Conservation (phyloP, 306 rosid genomes). For the Prinsepia uniflora region DNA sequence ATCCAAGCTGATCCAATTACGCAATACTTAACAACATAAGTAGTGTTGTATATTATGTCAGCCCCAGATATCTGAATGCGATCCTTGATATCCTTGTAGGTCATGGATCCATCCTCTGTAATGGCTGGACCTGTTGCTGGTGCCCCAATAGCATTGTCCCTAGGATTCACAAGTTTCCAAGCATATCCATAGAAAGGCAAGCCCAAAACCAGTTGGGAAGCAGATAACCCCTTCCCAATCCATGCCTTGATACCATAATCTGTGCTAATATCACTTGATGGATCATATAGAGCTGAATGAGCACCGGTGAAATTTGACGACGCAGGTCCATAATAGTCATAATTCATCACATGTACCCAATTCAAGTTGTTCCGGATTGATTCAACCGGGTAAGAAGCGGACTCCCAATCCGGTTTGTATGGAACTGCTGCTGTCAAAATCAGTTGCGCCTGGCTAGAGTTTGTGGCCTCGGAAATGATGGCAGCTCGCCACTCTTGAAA, state of each 20-base stretch:
- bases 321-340: slow-evolving; percentile 27
- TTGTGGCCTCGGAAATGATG: slow-evolving; percentile 31
- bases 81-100: slow-evolving; percentile 19
- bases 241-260: slow-evolving; percentile 45
- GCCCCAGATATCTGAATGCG: slow-evolving; percentile 15
- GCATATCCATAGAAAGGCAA: slow-evolving; percentile 50
- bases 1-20: slow-evolving; percentile 33
- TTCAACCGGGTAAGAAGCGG: slow-evolving; percentile 33
- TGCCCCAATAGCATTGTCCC: slow-evolving; percentile 28
- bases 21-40: slow-evolving; percentile 32
- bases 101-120: slow-evolving; percentile 4
- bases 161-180: slow-evolving; percentile 35
- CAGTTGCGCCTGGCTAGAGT: slow-evolving; percentile 23
- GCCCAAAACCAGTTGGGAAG: slow-evolving; percentile 37
- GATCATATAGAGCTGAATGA: slow-evolving; percentile 45
- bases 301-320: slow-evolving; percentile 26
- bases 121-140: slow-evolving; percentile 37
- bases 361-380: slow-evolving; percentile 36
- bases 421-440: slow-evolving; percentile 42
- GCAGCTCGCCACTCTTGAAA: slow-evolving; percentile 47
- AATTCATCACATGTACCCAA: slow-evolving; percentile 36
- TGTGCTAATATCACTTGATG: slow-evolving; percentile 26
- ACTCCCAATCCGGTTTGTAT: slow-evolving; percentile 16
- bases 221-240: slow-evolving; percentile 32
- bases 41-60: slow-evolving; percentile 19